Base-by-base conservation (phyloP, 331 rosid species). In the Ulmus americana region DNA sequence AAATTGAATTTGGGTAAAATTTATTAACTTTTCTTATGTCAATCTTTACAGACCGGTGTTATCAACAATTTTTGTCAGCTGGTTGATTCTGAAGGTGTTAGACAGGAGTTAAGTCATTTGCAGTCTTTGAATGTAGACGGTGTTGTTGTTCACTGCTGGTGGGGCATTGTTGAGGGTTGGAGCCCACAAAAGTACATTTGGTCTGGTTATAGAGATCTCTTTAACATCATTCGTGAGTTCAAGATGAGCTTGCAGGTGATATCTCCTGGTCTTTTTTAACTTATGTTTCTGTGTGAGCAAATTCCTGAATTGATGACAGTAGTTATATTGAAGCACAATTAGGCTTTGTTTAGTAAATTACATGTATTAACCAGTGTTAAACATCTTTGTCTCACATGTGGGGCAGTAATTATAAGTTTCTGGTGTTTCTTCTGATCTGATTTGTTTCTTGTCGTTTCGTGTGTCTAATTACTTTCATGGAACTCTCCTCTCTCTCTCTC, bases 131-230 rank as follows among this genome's bases (percentile, higher is more conserved):
- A 87, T 57, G 75, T 84, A 15, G 99, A 94, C 67, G 99, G 99
- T 50, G 81, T 94, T 61, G 71, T 82, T 44, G 88, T 90, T 66
- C 90, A 90, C 69, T 94, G 99, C 75, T 94, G 99, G 97, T 94
- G 99, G 99, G 97, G 99, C 20, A 87, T 94, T 54, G 80, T 87
- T 70, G 99, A 94, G 78, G 90, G 85, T 54, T 89, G 91, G 91
- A 79, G 71, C 75, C 88, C 97, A 5, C 99, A 83, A 62, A 89
- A 94, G 70, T 94, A 89, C 45, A 76, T 74, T 45, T 94, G 99
- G 99, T 87, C 95, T 68, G 99, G 99, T 68, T 90, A 94, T 75
- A 78, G 97, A 71, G 90, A 82, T 59, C 95, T 89, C 63, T 89
- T 94, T 65, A 79, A 79, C 80, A 77, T 90, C 22, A 50, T 94